Evolutionary conservation across 2,329 filamentous ascomycete genomes (phyloP).

Genomic region (Davidsoniella neocaledoniae): DNA sequence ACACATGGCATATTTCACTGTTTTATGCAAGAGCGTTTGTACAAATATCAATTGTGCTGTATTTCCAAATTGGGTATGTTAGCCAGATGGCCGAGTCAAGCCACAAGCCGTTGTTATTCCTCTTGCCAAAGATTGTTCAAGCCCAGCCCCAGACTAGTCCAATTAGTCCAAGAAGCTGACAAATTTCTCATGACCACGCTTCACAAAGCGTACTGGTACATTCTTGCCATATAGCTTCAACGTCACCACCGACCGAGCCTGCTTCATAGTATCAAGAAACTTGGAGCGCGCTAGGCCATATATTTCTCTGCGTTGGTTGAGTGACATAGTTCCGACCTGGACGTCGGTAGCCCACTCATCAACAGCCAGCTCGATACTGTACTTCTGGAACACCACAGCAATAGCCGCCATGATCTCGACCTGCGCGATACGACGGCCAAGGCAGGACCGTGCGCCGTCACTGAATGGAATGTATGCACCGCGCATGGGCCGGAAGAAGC

Average conservation of each 20-base stretch:
- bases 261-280: slow-evolving; percentile 33
- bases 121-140: neutral
- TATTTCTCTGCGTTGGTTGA: slow-evolving; percentile 28
- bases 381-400: slow-evolving; percentile 37
- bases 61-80: too few relatives aligned
- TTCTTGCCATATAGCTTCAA: slow-evolving; percentile 46
- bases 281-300: slow-evolving; percentile 45
- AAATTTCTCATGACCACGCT: slow-evolving; percentile 54
- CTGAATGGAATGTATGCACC: slow-evolving; percentile 43
- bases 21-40: too few relatives aligned
- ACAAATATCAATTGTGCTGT: too few relatives aligned
- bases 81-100: too few relatives aligned
- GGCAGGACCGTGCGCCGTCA: slow-evolving; percentile 38
- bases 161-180: slow-evolving; percentile 20
- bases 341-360: slow-evolving; percentile 38
- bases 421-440: slow-evolving; percentile 41
- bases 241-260: slow-evolving; percentile 49
- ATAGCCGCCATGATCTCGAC: slow-evolving; percentile 40
- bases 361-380: slow-evolving; percentile 55
- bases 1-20: too few relatives aligned
- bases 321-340: slow-evolving; percentile 34
- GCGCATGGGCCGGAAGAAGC: slow-evolving; percentile 41
- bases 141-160: neutral
- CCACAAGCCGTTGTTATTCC: too few relatives aligned
- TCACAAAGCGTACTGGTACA: slow-evolving; percentile 52